A percentile compares a stretch with the other conserved stretches of the same genome.
Evolutionary conservation across 352 stramenopile species (phyloP).

Genomic region (Blastocystis sp.): DNA sequence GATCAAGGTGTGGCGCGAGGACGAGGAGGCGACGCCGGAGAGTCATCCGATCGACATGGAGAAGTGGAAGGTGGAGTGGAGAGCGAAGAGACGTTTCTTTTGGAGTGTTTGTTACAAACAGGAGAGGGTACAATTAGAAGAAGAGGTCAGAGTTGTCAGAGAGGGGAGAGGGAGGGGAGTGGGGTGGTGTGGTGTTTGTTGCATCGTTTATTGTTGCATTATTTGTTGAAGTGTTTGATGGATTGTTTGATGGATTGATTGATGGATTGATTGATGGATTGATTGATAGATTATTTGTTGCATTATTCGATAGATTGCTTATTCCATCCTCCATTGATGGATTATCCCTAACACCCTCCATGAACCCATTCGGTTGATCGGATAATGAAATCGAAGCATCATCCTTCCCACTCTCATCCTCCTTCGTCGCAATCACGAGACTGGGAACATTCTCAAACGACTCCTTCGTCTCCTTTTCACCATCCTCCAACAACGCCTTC

Average conservation of each 20-base stretch:
- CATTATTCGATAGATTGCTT: too few relatives aligned
- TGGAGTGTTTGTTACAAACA: constrained; percentile 34
- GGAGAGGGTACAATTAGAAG: too few relatives aligned
- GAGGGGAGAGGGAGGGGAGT: neutral
- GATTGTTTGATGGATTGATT: neutral
- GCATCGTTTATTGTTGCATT: too few relatives aligned
- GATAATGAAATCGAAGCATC: too few relatives aligned
- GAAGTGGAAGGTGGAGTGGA: constrained; percentile 81
- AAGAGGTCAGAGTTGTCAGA: neutral
- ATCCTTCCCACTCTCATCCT: neutral
- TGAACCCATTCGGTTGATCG: too few relatives aligned
- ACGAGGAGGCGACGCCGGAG: constrained; percentile 81
- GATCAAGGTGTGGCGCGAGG: constrained; percentile 90
- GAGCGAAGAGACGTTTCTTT: constrained; percentile 32
- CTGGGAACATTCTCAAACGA: constrained; percentile 31
- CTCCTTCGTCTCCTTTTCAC: neutral
- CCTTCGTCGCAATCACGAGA: neutral
- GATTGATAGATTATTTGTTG: too few relatives aligned
- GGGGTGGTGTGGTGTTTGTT: too few relatives aligned
- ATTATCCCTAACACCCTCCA: too few relatives aligned
- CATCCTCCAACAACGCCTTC: constrained; percentile 24
- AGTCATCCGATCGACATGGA: constrained; percentile 92
- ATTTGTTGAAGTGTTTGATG: too few relatives aligned
- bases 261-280: too few relatives aligned
- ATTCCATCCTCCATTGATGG: too few relatives aligned